Percentiles rank a stretch among this genome's conserved stretches.
phyloP scores from a whole-genome alignment of 1,139 yeast genomes.

The Candida frijolesensis region DNA sequence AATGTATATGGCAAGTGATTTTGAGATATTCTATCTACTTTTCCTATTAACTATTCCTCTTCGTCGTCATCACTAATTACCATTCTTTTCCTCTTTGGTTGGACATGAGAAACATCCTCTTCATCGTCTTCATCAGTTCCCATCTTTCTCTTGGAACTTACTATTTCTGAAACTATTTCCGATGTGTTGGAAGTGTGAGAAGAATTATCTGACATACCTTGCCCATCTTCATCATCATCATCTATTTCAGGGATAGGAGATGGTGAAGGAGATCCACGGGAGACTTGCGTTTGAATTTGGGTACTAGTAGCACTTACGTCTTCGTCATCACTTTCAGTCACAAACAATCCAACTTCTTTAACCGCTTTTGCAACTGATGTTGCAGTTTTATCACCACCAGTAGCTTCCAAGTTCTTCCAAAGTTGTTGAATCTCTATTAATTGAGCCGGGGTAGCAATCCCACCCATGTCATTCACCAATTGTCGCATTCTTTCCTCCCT shows the following conservation, averaged over 20 bases:
- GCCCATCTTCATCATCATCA: conserved; percentile 9
- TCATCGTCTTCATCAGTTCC: conserved; percentile 13
- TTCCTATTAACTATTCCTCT: conserved; percentile 11
- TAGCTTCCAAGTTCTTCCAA: conserved; percentile 34
- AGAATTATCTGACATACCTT: conserved; percentile 4
- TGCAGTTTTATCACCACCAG: conserved; percentile 16
- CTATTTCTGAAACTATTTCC: conserved; percentile 15
- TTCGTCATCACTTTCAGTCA: conserved; percentile 20
- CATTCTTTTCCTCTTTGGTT: conserved; percentile 16
- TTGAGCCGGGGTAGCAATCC: conserved; percentile 40
- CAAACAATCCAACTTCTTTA: conserved; percentile 21
- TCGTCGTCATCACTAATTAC: conserved; percentile 31
- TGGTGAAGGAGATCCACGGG: background rate
- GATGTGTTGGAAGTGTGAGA: conserved; percentile 15
- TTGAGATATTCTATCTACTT: background rate
- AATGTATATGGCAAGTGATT: background rate
- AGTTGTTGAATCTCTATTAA: conserved; percentile 40
- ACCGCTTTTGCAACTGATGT: conserved; percentile 29
- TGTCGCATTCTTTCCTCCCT: conserved; percentile 58
- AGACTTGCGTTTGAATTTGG: background rate
- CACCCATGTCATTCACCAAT: conserved; percentile 40
- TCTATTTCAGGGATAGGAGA: background rate
- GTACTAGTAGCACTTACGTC: conserved; percentile 10
- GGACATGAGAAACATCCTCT: conserved; percentile 12
- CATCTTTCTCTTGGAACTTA: conserved; percentile 11